A percentile compares a stretch with the other conserved stretches of the same genome.
Conservation (phyloP, 2,329 filamentous ascomycete species). For the Epichloe sylvatica region DNA sequence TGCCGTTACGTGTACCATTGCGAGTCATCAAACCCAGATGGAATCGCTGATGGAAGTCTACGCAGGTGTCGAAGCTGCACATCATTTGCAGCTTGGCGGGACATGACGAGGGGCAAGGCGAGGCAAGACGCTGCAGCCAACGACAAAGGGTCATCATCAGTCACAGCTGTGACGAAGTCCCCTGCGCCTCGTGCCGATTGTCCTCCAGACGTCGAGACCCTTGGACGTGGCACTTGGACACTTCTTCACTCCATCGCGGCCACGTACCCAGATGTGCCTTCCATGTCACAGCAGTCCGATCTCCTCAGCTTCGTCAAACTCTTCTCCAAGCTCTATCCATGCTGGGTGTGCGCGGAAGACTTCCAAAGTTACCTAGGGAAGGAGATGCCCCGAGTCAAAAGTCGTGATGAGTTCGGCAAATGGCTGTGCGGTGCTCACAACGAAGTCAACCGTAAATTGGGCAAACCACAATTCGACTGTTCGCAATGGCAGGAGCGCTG, state of each 20-base stretch:
- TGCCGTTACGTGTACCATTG: not conserved
- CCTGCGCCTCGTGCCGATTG: constrained; percentile 48
- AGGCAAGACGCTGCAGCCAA: constrained; percentile 6
- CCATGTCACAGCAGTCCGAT: constrained; percentile 55
- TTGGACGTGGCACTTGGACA: constrained; percentile 86
- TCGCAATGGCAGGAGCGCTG: constrained; percentile 83
- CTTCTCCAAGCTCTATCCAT: constrained; percentile 83
- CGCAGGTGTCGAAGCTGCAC: constrained; percentile 21
- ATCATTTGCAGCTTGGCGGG: constrained; percentile 17
- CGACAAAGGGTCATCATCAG: constrained; percentile 10
- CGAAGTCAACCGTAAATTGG: constrained; percentile 76
- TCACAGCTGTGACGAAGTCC: constrained; percentile 19
- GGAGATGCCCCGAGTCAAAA: constrained; percentile 48
- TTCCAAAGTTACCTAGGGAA: constrained; percentile 69
- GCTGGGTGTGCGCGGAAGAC: constrained; percentile 89
- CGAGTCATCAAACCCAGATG: not conserved
- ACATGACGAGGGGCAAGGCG: constrained; percentile 16
- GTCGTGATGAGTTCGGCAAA: constrained; percentile 56
- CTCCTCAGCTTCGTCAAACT: constrained; percentile 63
- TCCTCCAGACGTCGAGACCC: constrained; percentile 74
- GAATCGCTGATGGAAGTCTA: not conserved
- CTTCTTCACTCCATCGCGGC: constrained; percentile 85
- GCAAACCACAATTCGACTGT: constrained; percentile 87
- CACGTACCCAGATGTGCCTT: constrained; percentile 61
- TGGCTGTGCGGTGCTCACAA: constrained; percentile 85